A percentile compares a stretch with the other conserved stretches of the same genome.
Conservation (phyloP, 371 early-diverging fungal species). For the Vairimorpha necatrix region DNA sequence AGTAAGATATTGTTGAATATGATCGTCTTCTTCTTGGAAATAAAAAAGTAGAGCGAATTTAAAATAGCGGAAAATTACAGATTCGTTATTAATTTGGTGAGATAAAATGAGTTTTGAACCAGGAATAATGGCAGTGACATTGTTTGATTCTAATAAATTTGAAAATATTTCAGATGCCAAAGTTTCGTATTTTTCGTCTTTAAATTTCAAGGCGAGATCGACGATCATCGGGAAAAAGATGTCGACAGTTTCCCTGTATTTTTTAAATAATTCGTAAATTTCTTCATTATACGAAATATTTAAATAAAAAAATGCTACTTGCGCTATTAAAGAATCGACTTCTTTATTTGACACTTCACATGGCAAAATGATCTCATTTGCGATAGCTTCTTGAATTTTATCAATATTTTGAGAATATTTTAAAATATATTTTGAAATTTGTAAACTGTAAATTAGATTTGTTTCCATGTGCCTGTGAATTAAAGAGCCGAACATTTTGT, state of each 20-base stretch:
- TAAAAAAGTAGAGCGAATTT: slow-evolving; percentile 25
- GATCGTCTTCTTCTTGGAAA: slow-evolving; percentile 43
- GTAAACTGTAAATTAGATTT: slow-evolving; percentile 11
- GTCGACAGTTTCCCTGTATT: background rate
- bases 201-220: slow-evolving; percentile 4
- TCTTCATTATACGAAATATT: background rate
- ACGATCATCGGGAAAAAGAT: slow-evolving; percentile 6
- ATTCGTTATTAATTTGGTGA: background rate
- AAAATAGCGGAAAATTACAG: slow-evolving; percentile 3
- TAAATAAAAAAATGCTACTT: slow-evolving; percentile 19
- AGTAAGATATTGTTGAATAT: slow-evolving; percentile 47
- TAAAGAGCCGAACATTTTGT: slow-evolving; percentile 37
- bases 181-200: background rate
- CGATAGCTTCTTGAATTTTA: slow-evolving; percentile 43
- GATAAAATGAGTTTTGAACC: slow-evolving; percentile 30
- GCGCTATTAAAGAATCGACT: background rate
- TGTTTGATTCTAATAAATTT: background rate
- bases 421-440: slow-evolving; percentile 36
- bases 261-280: slow-evolving; percentile 12
- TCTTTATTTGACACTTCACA: background rate
- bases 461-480: slow-evolving; percentile 30
- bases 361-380: slow-evolving; percentile 40
- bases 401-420: slow-evolving; percentile 25
- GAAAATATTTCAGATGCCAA: background rate
- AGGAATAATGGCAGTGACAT: slow-evolving; percentile 29